Base-by-base conservation (phyloP, 768 basidiomycete genomes). In the Mycena haematopus region DNA sequence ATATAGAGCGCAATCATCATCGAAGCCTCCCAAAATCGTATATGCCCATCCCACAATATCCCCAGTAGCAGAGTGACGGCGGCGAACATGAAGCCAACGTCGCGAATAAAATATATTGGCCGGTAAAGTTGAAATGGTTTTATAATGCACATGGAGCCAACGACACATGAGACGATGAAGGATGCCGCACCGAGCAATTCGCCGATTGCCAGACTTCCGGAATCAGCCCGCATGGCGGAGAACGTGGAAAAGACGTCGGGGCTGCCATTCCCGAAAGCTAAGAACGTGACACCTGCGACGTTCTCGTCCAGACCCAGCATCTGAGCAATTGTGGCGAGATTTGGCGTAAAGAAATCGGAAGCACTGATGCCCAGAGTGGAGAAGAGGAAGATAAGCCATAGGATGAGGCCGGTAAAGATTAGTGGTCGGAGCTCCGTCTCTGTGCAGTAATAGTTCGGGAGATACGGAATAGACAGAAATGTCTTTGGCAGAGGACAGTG, bases 161-260 rank as follows among this genome's bases (percentile, higher is more conserved):
- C 96, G 24, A 99, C 97, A 70, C 95, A 94, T 2, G 94, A 94
- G 22, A 93, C 89, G 75, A 99, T 96, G 79, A 99, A 99, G 2
- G 93, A 85, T 0, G 96, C 96, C 2, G 96, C 96, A 7, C 97
- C 97, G 14, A 99, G 80, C 8, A 99, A 82, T 73, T 99, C 97
- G 22, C 97, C 97, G 56, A 99, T 87, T 1, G 97, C 97, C 57
- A 99, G 77, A 58, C 91, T 86, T 9, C 95, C 95, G 4, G 95
- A 93, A 68, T 89, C 79, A 22, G 88, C 82, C 31, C 87, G 87
- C 86, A 99, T 91, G 21, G 96, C 93, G 2, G 94, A 92, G 73
- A 96, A 97, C 0, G 97, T 99, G 7, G 94, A 90, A 75, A 98
- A 99, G 5, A 99, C 84, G 73, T 98, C 96, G 0, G 96, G 96